Evolutionary conservation across 495 filamentous ascomycete genomes (phyloP), one percentile per base, ranked within the genome.

Genomic region (Tuber aestivum): DNA sequence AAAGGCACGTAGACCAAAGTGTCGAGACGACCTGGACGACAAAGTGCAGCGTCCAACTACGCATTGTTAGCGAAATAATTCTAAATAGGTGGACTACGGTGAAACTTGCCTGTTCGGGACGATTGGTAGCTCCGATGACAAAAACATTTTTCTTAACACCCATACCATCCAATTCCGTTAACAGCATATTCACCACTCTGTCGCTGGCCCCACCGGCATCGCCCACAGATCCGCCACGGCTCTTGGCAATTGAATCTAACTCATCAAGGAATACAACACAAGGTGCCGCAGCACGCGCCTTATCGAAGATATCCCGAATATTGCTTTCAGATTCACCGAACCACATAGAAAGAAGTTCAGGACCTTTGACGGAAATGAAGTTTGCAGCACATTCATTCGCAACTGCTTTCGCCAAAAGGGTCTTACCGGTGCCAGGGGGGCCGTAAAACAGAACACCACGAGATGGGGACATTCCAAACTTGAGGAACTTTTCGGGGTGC

Each of bases 281-380:
- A 87, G 95, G 95, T 83, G 95, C 95, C 77, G 95, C 96, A 78
- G 96, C 96, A 81, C 95, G 93, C 80, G 95, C 95, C 89, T 99
- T 99, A 90, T 99, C 95, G 87, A 99, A 99, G 82, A 99, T 99
- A 81, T 99, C 95, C 83, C 95, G 93, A 78, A 99, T 98, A 87
- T 99, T 99, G 91, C 93, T 97, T 86, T 99, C 95, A 27, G 96
- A 98, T 86, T 99, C 95, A 92, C 95, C 95, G 85, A 99, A 99
- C 95, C 95, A 99, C 95, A 99, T 99, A 83, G 93, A 97, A 75
- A 99, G 89, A 81, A 99, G 86, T 86, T 99, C 95, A 77, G 95
- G 95, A 75, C 95, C 95, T 89, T 99, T 99, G 84, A 99, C 90
- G 74, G 95, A 97, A 84, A 99, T 98, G 87, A 99, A 99, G 87